Evolutionary conservation across 164 flowering plant species (phyloP).

Genomic region (Sextonia rubra): DNA sequence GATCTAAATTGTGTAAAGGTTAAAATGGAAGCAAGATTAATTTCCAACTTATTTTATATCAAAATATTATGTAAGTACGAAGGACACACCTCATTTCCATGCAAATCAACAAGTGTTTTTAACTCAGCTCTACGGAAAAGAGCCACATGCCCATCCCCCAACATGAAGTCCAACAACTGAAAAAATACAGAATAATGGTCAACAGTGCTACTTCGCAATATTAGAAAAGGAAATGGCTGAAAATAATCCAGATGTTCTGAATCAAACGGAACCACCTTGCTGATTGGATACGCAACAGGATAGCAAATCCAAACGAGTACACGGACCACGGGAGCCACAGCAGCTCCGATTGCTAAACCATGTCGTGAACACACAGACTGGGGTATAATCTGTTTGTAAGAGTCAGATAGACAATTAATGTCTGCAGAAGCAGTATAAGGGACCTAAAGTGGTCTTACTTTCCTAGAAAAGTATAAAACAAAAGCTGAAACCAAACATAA

Average conservation of each 20-base stretch:
- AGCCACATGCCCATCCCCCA: constrained; percentile 75
- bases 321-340: constrained; percentile 86
- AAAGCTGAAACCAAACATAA: background rate
- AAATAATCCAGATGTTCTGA: background rate
- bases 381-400: constrained; percentile 70
- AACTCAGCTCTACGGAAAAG: constrained; percentile 97
- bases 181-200: constrained; percentile 7
- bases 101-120: constrained; percentile 89
- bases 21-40: too few relatives aligned
- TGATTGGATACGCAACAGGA: constrained; percentile 95
- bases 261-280: constrained; percentile 60
- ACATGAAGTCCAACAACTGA: constrained; percentile 73
- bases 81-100: constrained; percentile 83
- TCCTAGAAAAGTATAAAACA: background rate
- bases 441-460: background rate
- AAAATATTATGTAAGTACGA: background rate
- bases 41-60: background rate
- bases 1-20: too few relatives aligned
- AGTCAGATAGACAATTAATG: background rate
- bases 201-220: background rate
- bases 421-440: background rate
- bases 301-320: constrained; percentile 93
- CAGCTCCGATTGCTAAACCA: constrained; percentile 91
- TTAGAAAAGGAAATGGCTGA: background rate
- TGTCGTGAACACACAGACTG: constrained; percentile 94